Percentiles rank a stretch among this genome's conserved stretches.
Evolutionary conservation across 192 early-diverging fungal genomes (phyloP).

Genomic region (Gonapodya prolifera): DNA sequence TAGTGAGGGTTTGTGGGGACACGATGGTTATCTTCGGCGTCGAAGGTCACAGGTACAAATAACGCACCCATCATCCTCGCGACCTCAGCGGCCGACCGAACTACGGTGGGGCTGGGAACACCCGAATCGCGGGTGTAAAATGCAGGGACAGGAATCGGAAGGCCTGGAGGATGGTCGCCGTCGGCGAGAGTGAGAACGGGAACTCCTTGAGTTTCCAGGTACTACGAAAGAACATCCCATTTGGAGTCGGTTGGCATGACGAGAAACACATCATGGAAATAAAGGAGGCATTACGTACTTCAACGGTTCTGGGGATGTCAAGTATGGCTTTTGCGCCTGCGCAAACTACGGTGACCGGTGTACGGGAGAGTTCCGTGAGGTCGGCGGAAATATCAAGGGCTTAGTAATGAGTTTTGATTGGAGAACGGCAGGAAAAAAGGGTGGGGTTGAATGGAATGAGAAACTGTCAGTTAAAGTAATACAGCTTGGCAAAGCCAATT

Average conservation of each 20-base stretch:
- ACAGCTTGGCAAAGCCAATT: neutral
- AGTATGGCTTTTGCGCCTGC: constrained; percentile 95
- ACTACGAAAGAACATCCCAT: neutral
- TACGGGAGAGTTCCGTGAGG: constrained; percentile 76
- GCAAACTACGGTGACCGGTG: constrained; percentile 90
- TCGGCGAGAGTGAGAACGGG: constrained; percentile 67
- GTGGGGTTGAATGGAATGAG: constrained; percentile 6
- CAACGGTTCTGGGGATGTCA: constrained; percentile 82
- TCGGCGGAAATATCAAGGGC: constrained; percentile 86
- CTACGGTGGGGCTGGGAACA: neutral
- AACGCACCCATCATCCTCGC: constrained; percentile 41
- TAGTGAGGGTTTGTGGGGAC: neutral
- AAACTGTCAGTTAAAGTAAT: neutral
- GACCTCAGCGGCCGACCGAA: constrained; percentile 33
- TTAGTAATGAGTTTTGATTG: constrained; percentile 11
- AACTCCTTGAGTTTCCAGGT: constrained; percentile 77
- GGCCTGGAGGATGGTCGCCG: constrained; percentile 16
- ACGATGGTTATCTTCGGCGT: too few relatives aligned
- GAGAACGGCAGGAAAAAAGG: constrained; percentile 1
- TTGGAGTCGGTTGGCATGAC: neutral
- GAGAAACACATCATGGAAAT: neutral
- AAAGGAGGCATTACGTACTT: constrained; percentile 43
- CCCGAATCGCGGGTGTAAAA: constrained; percentile 56
- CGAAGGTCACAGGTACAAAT: neutral
- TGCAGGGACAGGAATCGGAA: constrained; percentile 52